Evolutionary conservation across 768 basidiomycete genomes (phyloP).

Genomic region (Macrolepiota dolichaula): DNA sequence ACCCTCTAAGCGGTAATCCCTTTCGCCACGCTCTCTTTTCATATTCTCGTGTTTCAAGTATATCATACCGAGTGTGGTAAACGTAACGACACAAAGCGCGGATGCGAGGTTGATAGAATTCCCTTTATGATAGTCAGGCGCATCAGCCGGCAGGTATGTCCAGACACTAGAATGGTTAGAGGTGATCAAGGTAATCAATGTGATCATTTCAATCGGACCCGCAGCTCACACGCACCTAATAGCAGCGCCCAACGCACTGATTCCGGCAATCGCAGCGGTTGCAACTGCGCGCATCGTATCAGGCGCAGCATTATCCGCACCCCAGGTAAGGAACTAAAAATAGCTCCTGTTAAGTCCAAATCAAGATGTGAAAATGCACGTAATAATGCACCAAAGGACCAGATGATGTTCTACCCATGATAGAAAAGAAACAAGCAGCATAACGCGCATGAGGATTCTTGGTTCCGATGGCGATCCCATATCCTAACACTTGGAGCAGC

Average conservation of each 20-base stretch:
- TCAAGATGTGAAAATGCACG: background rate
- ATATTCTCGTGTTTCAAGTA: slow-evolving; percentile 41
- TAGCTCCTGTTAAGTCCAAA: background rate
- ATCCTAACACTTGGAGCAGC: slow-evolving; percentile 36
- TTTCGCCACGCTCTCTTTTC: slow-evolving; percentile 38
- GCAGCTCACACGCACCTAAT: slow-evolving; percentile 32
- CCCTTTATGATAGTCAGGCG: slow-evolving; percentile 43
- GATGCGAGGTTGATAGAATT: slow-evolving; percentile 43
- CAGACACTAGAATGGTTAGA: slow-evolving; percentile 30
- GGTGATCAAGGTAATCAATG: background rate
- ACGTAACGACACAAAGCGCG: slow-evolving; percentile 26
- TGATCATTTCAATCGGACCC: background rate
- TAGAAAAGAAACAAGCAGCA: slow-evolving; percentile 42
- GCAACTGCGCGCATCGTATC: slow-evolving; percentile 45
- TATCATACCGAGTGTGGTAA: slow-evolving; percentile 20
- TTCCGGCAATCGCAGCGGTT: slow-evolving; percentile 40
- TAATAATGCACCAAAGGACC: slow-evolving; percentile 30
- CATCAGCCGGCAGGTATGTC: slow-evolving; percentile 44
- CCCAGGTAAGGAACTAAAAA: slow-evolving; percentile 39
- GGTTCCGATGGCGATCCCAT: slow-evolving; percentile 40
- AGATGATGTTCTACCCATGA: slow-evolving; percentile 34
- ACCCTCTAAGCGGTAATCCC: slow-evolving; percentile 36
- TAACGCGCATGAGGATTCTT: slow-evolving; percentile 41
- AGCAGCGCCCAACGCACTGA: slow-evolving; percentile 41
- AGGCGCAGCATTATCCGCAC: slow-evolving; percentile 45